A percentile compares a stretch with the other conserved stretches of the same genome.
These are phyloP conservation scores for Kalmusia sp. DNA, from an alignment of 2,329 filamentous ascomycete species.

Conservation along the genomic window DNA sequence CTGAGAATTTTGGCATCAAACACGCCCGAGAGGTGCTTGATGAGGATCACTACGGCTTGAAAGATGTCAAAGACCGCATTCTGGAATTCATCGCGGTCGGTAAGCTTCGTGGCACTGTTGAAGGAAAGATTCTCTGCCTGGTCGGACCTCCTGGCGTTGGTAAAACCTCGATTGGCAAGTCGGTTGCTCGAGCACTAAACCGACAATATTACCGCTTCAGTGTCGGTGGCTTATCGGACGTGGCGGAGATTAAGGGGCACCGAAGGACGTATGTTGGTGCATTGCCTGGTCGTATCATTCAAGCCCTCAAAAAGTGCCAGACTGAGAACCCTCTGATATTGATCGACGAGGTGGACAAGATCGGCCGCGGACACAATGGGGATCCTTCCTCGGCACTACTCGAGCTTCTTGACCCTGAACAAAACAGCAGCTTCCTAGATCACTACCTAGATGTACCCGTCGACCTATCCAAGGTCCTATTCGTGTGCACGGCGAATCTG, in stretches of 20 bases:
- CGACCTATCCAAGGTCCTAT: conserved; percentile 95
- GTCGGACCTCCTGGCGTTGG: conserved; percentile 97
- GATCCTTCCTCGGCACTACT: conserved; percentile 94
- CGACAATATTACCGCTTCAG: conserved; percentile 98
- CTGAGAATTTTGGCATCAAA: conserved; percentile 95
- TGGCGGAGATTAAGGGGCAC: conserved; percentile 98
- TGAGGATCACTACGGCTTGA: conserved; percentile 94
- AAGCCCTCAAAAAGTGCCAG: conserved; percentile 98
- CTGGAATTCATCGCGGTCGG: conserved; percentile 98
- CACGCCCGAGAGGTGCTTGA: conserved; percentile 91
- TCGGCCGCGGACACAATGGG: conserved; percentile 93
- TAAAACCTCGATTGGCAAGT: conserved; percentile 99
- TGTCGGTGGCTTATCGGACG: conserved; percentile 94
- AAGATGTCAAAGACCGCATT: conserved; percentile 98
- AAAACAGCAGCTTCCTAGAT: conserved; percentile 96
- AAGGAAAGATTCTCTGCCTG: conserved; percentile 98
- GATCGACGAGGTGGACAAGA: conserved; percentile 98
- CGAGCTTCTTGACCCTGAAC: conserved; percentile 93
- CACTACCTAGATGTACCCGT: conserved; percentile 99
- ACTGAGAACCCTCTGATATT: conserved; percentile 96
- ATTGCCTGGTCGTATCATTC: conserved; percentile 93
- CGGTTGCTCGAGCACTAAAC: conserved; percentile 92
- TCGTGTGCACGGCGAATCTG: conserved; percentile 99
- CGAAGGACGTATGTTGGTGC: conserved; percentile 95
- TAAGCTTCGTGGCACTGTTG: conserved; percentile 94